A percentile compares a stretch with the other conserved stretches of the same genome.
These are phyloP conservation scores for Beauveria scarabaeidicola DNA, from an alignment of 2,329 filamentous ascomycete genomes.

Conservation along the genomic window DNA sequence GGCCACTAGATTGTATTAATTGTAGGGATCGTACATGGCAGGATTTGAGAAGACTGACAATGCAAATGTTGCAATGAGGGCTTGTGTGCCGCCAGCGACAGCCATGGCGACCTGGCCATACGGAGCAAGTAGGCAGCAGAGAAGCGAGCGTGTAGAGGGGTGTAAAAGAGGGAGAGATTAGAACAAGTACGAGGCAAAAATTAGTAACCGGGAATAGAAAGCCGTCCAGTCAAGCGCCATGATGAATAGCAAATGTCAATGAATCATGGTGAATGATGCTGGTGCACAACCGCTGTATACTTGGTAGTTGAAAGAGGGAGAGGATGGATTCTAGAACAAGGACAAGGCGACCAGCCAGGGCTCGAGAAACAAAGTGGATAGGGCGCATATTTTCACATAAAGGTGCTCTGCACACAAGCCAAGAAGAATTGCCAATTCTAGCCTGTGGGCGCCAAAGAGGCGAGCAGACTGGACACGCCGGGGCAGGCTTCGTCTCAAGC, in stretches of 20 bases:
- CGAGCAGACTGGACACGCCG: not conserved
- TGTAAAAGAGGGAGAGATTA: conserved; percentile 22
- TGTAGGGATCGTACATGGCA: not conserved
- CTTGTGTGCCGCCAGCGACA: conserved; percentile 35
- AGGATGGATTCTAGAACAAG: not conserved
- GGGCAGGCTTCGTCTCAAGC: conserved; percentile 6
- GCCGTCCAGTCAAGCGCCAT: not conserved
- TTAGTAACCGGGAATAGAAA: not conserved
- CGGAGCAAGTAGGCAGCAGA: not conserved
- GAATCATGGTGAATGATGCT: not conserved
- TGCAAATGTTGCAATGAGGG: conserved; percentile 44
- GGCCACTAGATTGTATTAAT: conserved; percentile 32
- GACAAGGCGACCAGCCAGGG: not conserved
- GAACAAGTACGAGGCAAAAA: conserved; percentile 15
- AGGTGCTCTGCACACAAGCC: not conserved
- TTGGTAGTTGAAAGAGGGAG: conserved; percentile 9
- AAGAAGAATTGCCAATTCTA: not conserved
- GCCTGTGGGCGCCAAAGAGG: not conserved
- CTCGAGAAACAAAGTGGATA: conserved; percentile 1
- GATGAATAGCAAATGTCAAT: not conserved
- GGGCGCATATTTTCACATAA: not conserved
- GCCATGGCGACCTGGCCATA: conserved; percentile 31
- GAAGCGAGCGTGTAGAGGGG: conserved; percentile 20
- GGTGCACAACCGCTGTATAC: not conserved
- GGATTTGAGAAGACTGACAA: conserved; percentile 35